Evolutionary conservation across 163 green algal genomes (phyloP), one percentile per base, ranked within the genome.

Genomic region (Scenedesmus sp.): DNA sequence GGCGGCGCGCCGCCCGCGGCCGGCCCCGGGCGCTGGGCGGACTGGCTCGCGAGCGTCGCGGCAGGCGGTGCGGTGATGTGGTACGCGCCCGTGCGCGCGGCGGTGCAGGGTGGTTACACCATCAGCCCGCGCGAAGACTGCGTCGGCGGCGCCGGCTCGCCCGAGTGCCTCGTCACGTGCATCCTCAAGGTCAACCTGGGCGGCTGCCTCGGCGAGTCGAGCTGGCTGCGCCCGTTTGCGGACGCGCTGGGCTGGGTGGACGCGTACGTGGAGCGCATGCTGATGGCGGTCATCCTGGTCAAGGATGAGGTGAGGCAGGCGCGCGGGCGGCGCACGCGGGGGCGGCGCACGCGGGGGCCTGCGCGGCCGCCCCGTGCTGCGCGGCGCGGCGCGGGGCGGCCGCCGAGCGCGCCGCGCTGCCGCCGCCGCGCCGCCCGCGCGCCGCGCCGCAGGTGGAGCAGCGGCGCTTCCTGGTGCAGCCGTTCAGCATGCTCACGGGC

Each of bases 181-280:
- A 91, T 91, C 63, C 73, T 91, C 20, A 89, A 91, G 84, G 84
- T 89, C 31, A 82, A 89, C 71, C 65, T 89, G 42, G 75, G 85
- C 1, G 85, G 85, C n/a, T 77, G 64, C 17, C 80, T 81, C 50
- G 82, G 76, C 31, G 75, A 83, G 47, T 57, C 65, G 36, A 82
- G 54, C 75, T 86, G 85, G 82, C 58, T 85, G 60, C 62, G 74
- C 7, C 78, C 82, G n/a, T 69, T 81, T 10, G 63, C 70, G 39
- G 76, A 87, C 45, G 78, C 70, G 5, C 33, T 84, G 31, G 87
- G 87, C 18, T 88, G 79, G 82, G 80, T 81, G 26, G 82, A 91
- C 47, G 87, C 84, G 24, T 91, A 89, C 69, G 69, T 89, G 31
- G 84, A 91, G 69, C 77, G 80, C 31, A 88, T 91, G 77, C 82